Base-by-base conservation (phyloP, 345 rosid genomes). In the Sonneratia alba region DNA sequence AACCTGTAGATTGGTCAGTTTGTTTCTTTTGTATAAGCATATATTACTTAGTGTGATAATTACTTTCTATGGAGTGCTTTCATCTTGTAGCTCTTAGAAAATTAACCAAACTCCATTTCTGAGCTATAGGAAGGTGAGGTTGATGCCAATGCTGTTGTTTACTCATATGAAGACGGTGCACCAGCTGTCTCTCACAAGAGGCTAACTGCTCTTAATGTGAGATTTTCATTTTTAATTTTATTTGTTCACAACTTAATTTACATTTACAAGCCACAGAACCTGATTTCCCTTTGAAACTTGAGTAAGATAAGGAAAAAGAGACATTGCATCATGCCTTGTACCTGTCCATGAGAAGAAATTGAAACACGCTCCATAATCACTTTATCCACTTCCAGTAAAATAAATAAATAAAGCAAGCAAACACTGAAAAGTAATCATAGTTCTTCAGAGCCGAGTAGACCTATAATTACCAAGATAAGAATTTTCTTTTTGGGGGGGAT, bases 151-250 rank as follows among this genome's bases (percentile, higher is more conserved):
- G 90, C 89, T 67, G 75, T 86, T 21, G 89, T 89, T 79, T 87
- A 92, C 80, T 89, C 93, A 45, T 88, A 92, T 21, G 96, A 91
- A 80, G 92, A 85, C 36, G 86, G 85, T 73, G 66, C 84, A 86
- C 85, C 90, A 45, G 79, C 91, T 80, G 85, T 85, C 53, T 86
- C 96, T 77, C 97, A 92, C 79, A 90, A 86, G 85, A 89, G 87
- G 84, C 88, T 95, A 69, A 87, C 85, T 70, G 91, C 97, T 68
- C 88, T 95, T 69, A 95, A 90, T 57, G 97, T 91, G 85, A 45
- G 74, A 40, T 65, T 77, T 16, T 38, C 21, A 73, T 71, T 38
- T 43, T 34, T 19, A 15, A 62, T 57, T 57, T 19, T 57, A 57
- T n/a, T 22, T 55, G 32, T 21, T 21, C 1, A 18, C 6, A n/a